Evolutionary conservation across 164 flowering plant genomes (phyloP).

Genomic region (Stephania yunnanensis): DNA sequence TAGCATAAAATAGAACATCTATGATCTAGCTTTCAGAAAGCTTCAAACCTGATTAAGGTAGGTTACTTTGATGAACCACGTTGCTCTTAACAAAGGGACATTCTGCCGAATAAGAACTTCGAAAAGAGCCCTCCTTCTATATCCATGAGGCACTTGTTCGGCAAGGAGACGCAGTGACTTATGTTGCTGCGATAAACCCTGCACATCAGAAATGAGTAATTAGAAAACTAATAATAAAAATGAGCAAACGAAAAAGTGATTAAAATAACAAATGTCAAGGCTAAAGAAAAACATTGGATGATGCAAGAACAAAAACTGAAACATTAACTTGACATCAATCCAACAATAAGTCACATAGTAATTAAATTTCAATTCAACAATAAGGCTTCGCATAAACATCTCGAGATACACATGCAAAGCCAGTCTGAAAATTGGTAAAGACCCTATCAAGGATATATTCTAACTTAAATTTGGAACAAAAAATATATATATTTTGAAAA

Average conservation of each 20-base stretch:
- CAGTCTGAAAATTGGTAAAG: neutral
- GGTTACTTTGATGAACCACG: slow-evolving; percentile 96
- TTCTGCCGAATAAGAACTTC: slow-evolving; percentile 90
- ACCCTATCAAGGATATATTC: neutral
- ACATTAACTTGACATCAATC: too few relatives aligned
- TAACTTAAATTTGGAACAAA: neutral
- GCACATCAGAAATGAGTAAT: slow-evolving; percentile 11
- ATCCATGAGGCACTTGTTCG: slow-evolving; percentile 92
- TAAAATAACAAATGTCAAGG: neutral
- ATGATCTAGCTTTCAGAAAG: neutral
- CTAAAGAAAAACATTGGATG: neutral
- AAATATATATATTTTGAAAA: neutral
- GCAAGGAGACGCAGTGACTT: slow-evolving; percentile 78
- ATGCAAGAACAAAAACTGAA: neutral
- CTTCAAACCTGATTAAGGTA: slow-evolving; percentile 51
- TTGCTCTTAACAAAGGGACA: slow-evolving; percentile 89
- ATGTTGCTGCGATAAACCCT: slow-evolving; percentile 93
- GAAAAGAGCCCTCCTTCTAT: slow-evolving; percentile 60
- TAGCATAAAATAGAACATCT: neutral
- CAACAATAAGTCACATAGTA: neutral
- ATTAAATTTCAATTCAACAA: neutral
- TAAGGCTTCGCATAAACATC: neutral
- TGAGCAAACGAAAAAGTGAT: neutral
- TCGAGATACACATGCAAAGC: neutral
- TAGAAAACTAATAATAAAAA: neutral